Evolutionary conservation across 352 stramenopile genomes (phyloP).

Genomic region (Phytopythium chamaehyphon): DNA sequence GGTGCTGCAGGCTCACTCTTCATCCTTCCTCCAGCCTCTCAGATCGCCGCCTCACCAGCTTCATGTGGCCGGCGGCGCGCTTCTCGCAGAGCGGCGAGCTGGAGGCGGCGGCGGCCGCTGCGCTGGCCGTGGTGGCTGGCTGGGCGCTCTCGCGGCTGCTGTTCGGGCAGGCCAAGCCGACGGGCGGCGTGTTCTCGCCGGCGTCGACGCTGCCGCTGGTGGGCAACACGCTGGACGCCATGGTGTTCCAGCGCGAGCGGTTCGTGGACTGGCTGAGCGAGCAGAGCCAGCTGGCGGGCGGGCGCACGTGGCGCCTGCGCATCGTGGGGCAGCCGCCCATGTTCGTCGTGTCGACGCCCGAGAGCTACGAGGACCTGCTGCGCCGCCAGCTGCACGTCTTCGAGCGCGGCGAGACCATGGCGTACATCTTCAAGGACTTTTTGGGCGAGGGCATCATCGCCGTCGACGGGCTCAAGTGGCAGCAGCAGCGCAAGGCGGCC

Average conservation of each 20-base stretch:
- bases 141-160: conserved; percentile 8
- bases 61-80: conserved; percentile 7
- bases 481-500: conserved; percentile 66
- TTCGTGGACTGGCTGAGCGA: conserved; percentile 35
- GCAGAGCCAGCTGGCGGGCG: conserved; percentile 19
- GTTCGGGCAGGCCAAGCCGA: conserved; percentile 2
- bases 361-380: conserved; percentile 41
- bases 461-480: conserved; percentile 49
- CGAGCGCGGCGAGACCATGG: conserved; percentile 36
- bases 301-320: conserved; percentile 25
- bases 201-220: conserved; percentile 25
- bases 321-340: conserved; percentile 15
- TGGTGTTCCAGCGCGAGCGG: conserved; percentile 19
- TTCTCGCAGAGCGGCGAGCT: conserved; percentile 1
- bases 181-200: conserved; percentile 13
- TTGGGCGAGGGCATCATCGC: conserved; percentile 68
- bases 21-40: too few species aligned
- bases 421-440: conserved; percentile 41
- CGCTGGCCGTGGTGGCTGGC: conserved; percentile 8
- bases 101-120: conserved; percentile 7
- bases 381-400: conserved; percentile 58
- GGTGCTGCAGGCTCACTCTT: too few species aligned
- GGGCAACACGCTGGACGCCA: conserved; percentile 29
- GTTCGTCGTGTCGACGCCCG: conserved; percentile 28
- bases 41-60: not conserved